Percentiles rank a stretch among this genome's conserved stretches.
Evolutionary conservation across 2,329 filamentous ascomycete species (phyloP).

Genomic region (Akanthomyces muscarius): DNA sequence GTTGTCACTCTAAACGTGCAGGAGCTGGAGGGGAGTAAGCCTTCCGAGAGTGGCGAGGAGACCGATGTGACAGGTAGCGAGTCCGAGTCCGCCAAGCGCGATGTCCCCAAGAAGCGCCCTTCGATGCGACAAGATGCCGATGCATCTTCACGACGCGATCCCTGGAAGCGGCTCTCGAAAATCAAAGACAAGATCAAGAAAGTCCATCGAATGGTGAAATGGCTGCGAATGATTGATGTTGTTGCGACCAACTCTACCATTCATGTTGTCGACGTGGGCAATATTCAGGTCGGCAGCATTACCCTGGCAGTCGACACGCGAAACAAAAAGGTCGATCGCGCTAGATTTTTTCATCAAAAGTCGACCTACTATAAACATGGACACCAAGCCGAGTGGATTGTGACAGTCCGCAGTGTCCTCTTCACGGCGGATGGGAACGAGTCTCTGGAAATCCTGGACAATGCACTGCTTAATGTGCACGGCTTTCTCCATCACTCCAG

Average conservation of each 20-base stretch:
- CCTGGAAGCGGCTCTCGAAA: constrained; percentile 74
- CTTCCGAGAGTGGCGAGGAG: constrained; percentile 25
- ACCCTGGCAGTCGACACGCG: constrained; percentile 87
- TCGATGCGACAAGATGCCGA: constrained; percentile 25
- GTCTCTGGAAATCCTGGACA: constrained; percentile 82
- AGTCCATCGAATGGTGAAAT: constrained; percentile 80
- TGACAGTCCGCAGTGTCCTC: constrained; percentile 77
- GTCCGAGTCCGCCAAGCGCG: constrained; percentile 10
- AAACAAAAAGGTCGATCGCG: constrained; percentile 84
- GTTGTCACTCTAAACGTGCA: constrained; percentile 77
- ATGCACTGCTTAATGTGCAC: constrained; percentile 83
- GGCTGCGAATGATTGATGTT: constrained; percentile 85
- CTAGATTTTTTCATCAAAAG: constrained; percentile 80
- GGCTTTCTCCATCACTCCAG: constrained; percentile 81
- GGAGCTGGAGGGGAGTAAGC: constrained; percentile 53
- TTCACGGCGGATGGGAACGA: constrained; percentile 84
- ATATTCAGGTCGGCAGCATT: constrained; percentile 77
- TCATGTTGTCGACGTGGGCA: constrained; percentile 75
- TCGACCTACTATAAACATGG: constrained; percentile 53
- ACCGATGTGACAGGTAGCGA: constrained; percentile 24
- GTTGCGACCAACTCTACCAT: constrained; percentile 77
- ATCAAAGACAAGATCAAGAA: constrained; percentile 83
- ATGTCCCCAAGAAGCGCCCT: constrained; percentile 14
- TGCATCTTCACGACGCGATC: constrained; percentile 43
- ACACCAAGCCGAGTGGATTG: constrained; percentile 87